Conservation (phyloP, 169 alveolate species). For the Theileria annulata region DNA sequence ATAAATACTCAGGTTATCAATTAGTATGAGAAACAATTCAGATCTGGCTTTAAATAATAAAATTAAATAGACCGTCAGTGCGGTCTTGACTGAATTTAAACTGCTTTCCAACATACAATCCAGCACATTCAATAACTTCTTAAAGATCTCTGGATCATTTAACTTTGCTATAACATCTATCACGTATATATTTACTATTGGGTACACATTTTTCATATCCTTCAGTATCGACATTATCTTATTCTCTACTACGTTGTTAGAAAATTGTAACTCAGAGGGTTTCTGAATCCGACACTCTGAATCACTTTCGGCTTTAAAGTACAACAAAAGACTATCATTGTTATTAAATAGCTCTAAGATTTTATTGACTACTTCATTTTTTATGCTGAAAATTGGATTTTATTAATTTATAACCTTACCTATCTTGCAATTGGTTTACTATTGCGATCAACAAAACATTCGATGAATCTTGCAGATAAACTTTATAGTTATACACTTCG, state of each 20-base stretch:
- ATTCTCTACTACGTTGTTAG: not conserved
- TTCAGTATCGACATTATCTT: not conserved
- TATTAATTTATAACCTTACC: not conserved
- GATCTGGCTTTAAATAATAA: slow-evolving; percentile 21
- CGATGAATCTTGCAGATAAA: slow-evolving; percentile 52
- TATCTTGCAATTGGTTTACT: not conserved
- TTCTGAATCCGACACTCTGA: not conserved
- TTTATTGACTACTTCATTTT: not conserved
- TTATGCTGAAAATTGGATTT: not conserved
- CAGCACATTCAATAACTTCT: slow-evolving; percentile 31
- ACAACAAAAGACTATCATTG: not conserved
- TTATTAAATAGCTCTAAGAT: not conserved
- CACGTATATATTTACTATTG: not conserved
- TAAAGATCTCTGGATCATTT: slow-evolving; percentile 19
- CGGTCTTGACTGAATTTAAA: slow-evolving; percentile 35
- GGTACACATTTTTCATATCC: slow-evolving; percentile 6
- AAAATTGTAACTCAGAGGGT: not conserved
- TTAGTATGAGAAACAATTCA: not conserved
- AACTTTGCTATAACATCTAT: not conserved
- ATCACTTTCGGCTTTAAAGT: not conserved
- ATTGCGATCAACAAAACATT: slow-evolving; percentile 33
- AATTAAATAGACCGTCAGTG: slow-evolving; percentile 17
- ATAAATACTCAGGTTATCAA: slow-evolving; percentile 1
- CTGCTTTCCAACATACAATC: slow-evolving; percentile 18
- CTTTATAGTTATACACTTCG: slow-evolving; percentile 53